A percentile compares a stretch with the other conserved stretches of the same genome.
phyloP scores from a whole-genome alignment of 1,284 basidiomycete genomes.

The Sphaerobolus stellatus region DNA sequence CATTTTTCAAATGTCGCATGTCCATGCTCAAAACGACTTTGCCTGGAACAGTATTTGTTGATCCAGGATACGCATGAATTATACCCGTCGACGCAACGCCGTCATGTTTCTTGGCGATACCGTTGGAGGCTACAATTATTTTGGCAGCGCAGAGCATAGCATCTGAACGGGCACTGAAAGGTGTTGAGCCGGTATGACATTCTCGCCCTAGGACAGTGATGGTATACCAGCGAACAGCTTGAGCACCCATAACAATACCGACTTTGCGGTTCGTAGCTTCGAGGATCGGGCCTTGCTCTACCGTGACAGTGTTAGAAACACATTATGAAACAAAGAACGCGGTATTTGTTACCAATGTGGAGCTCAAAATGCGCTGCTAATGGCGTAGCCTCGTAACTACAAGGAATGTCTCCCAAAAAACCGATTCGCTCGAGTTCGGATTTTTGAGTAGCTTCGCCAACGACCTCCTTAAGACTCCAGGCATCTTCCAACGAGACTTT shows the following conservation, averaged over 20 bases:
- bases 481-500: conserved; percentile 17
- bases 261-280: conserved; percentile 19
- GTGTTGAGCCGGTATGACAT: conserved; percentile 26
- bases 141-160: conserved; percentile 25
- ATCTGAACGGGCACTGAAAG: conserved; percentile 22
- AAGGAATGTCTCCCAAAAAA: conserved; percentile 20
- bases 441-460: conserved; percentile 13
- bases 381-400: conserved; percentile 18
- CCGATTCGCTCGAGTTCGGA: conserved; percentile 23
- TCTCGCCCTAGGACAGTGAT: conserved; percentile 24
- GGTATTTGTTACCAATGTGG: conserved; percentile 17
- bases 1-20: conserved; percentile 15
- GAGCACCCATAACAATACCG: conserved; percentile 22
- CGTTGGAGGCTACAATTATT: conserved; percentile 22
- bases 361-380: conserved; percentile 26
- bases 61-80: conserved; percentile 19
- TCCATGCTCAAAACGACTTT: conserved; percentile 23
- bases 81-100: conserved; percentile 20
- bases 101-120: conserved; percentile 11
- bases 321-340: too few species aligned
- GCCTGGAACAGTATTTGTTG: conserved; percentile 21
- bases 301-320: not conserved
- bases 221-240: conserved; percentile 25
- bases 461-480: conserved; percentile 20
- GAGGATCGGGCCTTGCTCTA: conserved; percentile 26